Percentiles rank a stretch among this genome's conserved stretches.
phyloP scores from a whole-genome alignment of 2,329 filamentous ascomycete genomes.

The Aciculosporium take region DNA sequence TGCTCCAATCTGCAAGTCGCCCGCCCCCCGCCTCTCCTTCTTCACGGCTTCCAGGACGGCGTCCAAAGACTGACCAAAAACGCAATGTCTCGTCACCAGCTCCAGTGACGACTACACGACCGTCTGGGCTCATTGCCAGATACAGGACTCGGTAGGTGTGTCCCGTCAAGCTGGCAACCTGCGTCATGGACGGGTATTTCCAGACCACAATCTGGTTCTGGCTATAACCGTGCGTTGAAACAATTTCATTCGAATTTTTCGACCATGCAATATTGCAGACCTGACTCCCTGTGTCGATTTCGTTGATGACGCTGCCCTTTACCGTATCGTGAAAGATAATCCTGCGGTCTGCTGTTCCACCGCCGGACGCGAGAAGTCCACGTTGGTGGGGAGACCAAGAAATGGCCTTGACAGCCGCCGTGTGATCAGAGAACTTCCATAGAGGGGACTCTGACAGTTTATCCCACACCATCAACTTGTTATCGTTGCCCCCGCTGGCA shows the following conservation, averaged over 20 bases:
- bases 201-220: conserved; percentile 98
- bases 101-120: conserved; percentile 83
- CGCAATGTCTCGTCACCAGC: conserved; percentile 90
- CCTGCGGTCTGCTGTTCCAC: conserved; percentile 85
- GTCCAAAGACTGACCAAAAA: conserved; percentile 94
- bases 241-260: conserved; percentile 94
- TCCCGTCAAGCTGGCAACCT: conserved; percentile 86
- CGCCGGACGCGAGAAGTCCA: conserved; percentile 84
- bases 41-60: conserved; percentile 57
- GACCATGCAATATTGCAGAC: conserved; percentile 98
- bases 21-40: conserved; percentile 47
- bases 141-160: conserved; percentile 96
- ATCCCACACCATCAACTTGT: conserved; percentile 98
- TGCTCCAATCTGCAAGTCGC: conserved; percentile 63
- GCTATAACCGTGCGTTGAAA: conserved; percentile 91
- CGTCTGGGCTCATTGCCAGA: conserved; percentile 92
- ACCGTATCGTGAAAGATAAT: conserved; percentile 98
- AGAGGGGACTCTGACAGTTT: conserved; percentile 83
- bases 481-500: conserved; percentile 93
- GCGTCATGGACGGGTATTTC: conserved; percentile 98
- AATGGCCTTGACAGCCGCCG: conserved; percentile 92
- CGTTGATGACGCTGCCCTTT: conserved; percentile 65
- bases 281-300: conserved; percentile 91
- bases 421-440: conserved; percentile 90
- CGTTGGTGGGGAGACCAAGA: conserved; percentile 96